Percentiles rank a stretch among this genome's conserved stretches.
Evolutionary conservation across 257 asterid genomes (phyloP).

Genomic region (Ajuga chamaepitys): DNA sequence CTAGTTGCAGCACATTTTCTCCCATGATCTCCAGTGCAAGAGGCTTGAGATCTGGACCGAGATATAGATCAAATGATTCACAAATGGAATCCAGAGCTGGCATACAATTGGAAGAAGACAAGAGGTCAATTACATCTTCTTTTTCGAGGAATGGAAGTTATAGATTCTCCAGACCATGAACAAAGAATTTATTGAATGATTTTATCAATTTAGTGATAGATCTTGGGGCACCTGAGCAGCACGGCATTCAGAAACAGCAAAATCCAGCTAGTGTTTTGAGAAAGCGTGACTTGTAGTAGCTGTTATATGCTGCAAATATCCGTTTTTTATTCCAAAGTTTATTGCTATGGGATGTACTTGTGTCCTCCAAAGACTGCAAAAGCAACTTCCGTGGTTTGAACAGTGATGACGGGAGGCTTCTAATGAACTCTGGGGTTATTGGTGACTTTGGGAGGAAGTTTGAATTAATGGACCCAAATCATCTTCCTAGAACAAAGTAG

Average conservation of each 20-base stretch:
- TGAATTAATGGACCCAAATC: background rate
- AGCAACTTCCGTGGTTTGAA: background rate
- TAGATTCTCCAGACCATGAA: conserved; percentile 43
- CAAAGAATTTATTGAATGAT: conserved; percentile 49
- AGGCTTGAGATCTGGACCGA: conserved; percentile 59
- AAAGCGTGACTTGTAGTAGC: conserved; percentile 38
- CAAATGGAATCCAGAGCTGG: conserved; percentile 74
- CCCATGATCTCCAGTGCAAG: conserved; percentile 44
- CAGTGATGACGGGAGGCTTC: background rate
- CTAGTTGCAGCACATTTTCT: conserved; percentile 32
- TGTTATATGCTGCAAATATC: conserved; percentile 7
- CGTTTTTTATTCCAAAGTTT: background rate
- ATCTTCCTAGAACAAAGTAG: no score
- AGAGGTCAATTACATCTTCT: conserved; percentile 38
- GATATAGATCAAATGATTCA: conserved; percentile 64
- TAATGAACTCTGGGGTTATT: background rate
- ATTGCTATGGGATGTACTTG: background rate
- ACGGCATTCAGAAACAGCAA: conserved; percentile 26
- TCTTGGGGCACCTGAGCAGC: conserved; percentile 66
- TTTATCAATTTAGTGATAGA: conserved; percentile 54
- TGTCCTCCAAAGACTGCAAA: background rate
- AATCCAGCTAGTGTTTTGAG: conserved; percentile 18
- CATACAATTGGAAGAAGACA: conserved; percentile 82
- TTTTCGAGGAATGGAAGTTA: conserved; percentile 53
- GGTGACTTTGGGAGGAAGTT: background rate